Conservation (phyloP, 129 eudicot species). For the Arctium minus region DNA sequence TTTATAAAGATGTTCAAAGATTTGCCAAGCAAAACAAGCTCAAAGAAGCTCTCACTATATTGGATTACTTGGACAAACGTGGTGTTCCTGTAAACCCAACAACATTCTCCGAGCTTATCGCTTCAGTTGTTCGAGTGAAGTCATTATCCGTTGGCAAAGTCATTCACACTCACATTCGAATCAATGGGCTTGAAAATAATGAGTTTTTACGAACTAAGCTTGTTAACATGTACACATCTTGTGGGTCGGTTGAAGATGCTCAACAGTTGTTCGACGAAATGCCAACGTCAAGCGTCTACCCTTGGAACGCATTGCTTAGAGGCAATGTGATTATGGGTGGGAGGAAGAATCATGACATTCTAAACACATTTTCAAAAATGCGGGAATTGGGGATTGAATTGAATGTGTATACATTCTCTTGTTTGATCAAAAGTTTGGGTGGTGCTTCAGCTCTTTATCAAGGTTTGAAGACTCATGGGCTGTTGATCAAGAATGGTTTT, state of each 20-base stretch:
- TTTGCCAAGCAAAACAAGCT: conserved; percentile 66
- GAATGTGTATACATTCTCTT: conserved; percentile 79
- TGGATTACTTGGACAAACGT: conserved; percentile 63
- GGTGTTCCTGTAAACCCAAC: conserved; percentile 79
- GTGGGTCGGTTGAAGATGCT: conserved; percentile 69
- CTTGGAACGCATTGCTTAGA: conserved; percentile 94
- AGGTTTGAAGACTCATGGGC: conserved; percentile 74
- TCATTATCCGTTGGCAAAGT: conserved; percentile 43
- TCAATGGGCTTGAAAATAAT: conserved; percentile 61
- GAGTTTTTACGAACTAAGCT: conserved; percentile 69
- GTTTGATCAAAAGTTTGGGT: conserved; percentile 81
- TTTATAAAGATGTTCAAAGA: conserved; percentile 58
- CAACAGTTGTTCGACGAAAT: conserved; percentile 55
- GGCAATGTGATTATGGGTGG: conserved; percentile 76
- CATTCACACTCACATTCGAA: conserved; percentile 55
- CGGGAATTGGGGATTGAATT: conserved; percentile 67
- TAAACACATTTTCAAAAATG: conserved; percentile 48
- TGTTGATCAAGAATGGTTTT: conserved; percentile 74
- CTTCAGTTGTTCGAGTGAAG: conserved; percentile 54
- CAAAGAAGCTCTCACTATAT: conserved; percentile 58
- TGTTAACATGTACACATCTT: conserved; percentile 62
- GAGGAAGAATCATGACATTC: conserved; percentile 38
- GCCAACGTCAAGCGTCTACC: conserved; percentile 48
- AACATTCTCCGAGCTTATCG: conserved; percentile 56
- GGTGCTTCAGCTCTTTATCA: conserved; percentile 67